Evolutionary conservation across 2,329 filamentous ascomycete species (phyloP).

Genomic region (Diaporthe sp.): DNA sequence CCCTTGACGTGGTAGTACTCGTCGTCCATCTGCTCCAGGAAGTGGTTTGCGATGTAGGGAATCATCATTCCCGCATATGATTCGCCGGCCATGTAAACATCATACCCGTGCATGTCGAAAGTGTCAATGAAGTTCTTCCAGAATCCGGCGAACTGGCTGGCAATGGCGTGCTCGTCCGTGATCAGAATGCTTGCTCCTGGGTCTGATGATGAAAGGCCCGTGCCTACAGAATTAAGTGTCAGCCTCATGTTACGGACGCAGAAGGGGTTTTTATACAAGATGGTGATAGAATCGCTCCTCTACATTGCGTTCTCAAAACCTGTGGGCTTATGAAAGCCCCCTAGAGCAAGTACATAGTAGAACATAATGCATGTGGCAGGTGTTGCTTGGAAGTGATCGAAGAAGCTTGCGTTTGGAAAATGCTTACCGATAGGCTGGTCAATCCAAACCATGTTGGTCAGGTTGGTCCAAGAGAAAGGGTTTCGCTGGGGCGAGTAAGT

Average conservation of each 20-base stretch:
- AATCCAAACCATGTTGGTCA: slow-evolving; percentile 80
- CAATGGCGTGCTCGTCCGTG: slow-evolving; percentile 71
- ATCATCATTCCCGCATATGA: slow-evolving; percentile 69
- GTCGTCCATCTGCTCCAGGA: slow-evolving; percentile 72
- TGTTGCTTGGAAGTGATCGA: background rate
- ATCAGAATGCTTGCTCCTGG: slow-evolving; percentile 65
- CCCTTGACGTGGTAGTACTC: slow-evolving; percentile 73
- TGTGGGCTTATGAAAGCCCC: too few relatives aligned
- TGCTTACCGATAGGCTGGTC: slow-evolving; percentile 65
- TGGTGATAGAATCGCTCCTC: too few relatives aligned
- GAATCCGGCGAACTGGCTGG: slow-evolving; percentile 76
- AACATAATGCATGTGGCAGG: background rate
- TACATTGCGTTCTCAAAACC: too few relatives aligned
- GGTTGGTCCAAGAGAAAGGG: slow-evolving; percentile 74
- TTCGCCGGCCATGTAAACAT: slow-evolving; percentile 77
- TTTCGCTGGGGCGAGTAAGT: slow-evolving; percentile 72
- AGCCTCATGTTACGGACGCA: background rate
- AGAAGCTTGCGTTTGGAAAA: background rate
- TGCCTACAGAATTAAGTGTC: slow-evolving; percentile 41
- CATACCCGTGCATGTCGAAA: slow-evolving; percentile 69
- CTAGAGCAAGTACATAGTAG: too few relatives aligned
- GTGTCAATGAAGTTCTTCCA: slow-evolving; percentile 78
- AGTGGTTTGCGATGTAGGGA: slow-evolving; percentile 75
- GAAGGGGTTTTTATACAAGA: too few relatives aligned
- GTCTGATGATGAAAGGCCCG: slow-evolving; percentile 69